Percentiles rank a stretch among this genome's conserved stretches.
phyloP scores from a whole-genome alignment of 1,284 basidiomycete species.

The Waitea zeae region DNA sequence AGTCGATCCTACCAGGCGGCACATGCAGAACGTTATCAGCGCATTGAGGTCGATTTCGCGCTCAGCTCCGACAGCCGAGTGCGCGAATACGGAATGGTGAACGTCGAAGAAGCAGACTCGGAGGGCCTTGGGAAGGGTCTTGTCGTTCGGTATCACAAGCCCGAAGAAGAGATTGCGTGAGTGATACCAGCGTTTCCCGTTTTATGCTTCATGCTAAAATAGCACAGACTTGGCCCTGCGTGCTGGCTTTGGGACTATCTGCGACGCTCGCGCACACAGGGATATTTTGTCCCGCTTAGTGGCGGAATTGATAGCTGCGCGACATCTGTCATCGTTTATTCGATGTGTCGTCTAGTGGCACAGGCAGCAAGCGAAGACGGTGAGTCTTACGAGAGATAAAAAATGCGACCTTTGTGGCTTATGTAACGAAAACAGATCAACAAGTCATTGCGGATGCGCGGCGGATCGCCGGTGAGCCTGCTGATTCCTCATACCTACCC shows the following conservation, averaged over 20 bases:
- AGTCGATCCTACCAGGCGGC: constrained; percentile 90
- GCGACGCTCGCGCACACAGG: constrained; percentile 82
- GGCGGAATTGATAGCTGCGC: constrained; percentile 98
- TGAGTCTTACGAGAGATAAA: constrained; percentile 16
- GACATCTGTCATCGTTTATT: constrained; percentile 88
- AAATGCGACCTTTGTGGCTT: background rate
- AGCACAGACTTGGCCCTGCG: constrained; percentile 74
- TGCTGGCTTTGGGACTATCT: constrained; percentile 99
- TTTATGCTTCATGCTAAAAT: background rate
- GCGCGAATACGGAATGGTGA: constrained; percentile 29
- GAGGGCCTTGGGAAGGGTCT: constrained; percentile 20
- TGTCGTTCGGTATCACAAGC: constrained; percentile 65
- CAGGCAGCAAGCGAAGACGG: constrained; percentile 60
- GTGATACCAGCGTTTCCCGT: constrained; percentile 14
- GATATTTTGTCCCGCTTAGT: constrained; percentile 91
- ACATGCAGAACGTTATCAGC: constrained; percentile 49
- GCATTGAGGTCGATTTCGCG: constrained; percentile 65
- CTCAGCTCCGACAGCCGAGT: constrained; percentile 19
- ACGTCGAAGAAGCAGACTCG: constrained; percentile 17
- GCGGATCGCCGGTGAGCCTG: constrained; percentile 73
- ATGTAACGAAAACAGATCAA: constrained; percentile 28
- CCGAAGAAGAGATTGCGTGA: constrained; percentile 96
- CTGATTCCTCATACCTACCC: constrained; percentile 70
- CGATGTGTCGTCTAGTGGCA: constrained; percentile 86
- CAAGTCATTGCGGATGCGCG: constrained; percentile 88